Evolutionary conservation across 805 yeast species (phyloP), one percentile per base, ranked within the genome.

Genomic region (Candida insectorum): DNA sequence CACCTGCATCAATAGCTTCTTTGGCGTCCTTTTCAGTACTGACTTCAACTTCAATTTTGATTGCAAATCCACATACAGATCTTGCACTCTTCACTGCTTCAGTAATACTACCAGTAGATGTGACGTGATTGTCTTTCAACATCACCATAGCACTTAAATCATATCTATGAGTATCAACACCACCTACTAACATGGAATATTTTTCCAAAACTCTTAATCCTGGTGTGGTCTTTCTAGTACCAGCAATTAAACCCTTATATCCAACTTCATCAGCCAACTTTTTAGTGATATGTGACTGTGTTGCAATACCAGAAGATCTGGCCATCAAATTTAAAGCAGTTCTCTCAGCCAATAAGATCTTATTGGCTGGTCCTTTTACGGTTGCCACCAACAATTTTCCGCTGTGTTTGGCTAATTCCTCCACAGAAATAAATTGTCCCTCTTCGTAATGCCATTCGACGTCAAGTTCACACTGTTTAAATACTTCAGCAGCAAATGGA

Each of bases 161-260:
- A 53, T 86, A 86, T 43, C 97, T 71, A 58, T 89, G 97, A 35
- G 93, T 74, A 54, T 89, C 97, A 36, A 86, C 84, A 3, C 97
- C 97, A 20, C 97, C 97, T 7, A 89, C 94, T 20, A 86, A 63
- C 97, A 89, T 91, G 16, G 95, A 82, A 60, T 89, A 89, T 56
- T 89, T 89, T 54, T 89, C 97, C 37, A 91, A 62, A 26, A 81
- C 67, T 51, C 97, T 76, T 42, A 89, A 72, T 0, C 97, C 97
- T 0, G 97, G 97, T 0, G 97, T 91, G n/a, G 97, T 91, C 61
- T 89, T 89, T 54, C 97, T 75, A 1, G 97, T 89, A 5, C 97
- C 97, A 0, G 97, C 97, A 54, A 89, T 87, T 16, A 81, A 71
- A 0, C 97, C 97, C 3, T 63, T 63, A 53, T 78, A 91, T 0